Evolutionary conservation across 176 grass and related monocot genomes (phyloP).

Genomic region (Hyparrhenia diplandra): DNA sequence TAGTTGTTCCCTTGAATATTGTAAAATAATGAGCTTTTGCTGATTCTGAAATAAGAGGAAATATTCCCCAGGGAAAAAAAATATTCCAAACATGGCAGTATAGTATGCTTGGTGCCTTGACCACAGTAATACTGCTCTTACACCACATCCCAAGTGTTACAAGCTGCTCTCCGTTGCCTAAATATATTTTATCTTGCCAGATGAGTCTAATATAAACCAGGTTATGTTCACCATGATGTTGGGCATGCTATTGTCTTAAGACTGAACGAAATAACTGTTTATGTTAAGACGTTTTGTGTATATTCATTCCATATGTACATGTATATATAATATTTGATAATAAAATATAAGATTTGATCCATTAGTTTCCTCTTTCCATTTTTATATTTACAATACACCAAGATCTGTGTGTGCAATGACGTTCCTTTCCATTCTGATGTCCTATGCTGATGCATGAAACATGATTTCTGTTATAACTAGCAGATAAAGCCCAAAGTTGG

Average conservation of each 20-base stretch:
- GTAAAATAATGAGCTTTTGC: background rate
- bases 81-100: background rate
- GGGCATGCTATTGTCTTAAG: background rate
- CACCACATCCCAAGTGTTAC: background rate
- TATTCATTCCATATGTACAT: background rate
- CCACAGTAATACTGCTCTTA: background rate
- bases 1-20: background rate
- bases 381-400: background rate
- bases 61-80: background rate
- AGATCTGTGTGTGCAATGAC: background rate
- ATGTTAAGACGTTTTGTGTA: background rate
- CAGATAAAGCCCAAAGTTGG: conserved; percentile 96
- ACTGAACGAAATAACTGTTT: background rate
- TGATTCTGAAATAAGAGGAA: background rate
- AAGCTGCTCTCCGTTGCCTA: background rate
- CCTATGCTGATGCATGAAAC: conserved; percentile 6
- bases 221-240: background rate
- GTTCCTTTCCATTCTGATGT: background rate
- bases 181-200: conserved; percentile 7
- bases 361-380: background rate
- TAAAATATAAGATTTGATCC: conserved; percentile 6
- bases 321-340: no score
- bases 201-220: background rate
- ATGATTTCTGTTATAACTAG: conserved; percentile 11
- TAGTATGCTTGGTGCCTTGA: background rate